Conservation (phyloP, 2,329 filamentous ascomycete species). For the Sphaerostilbella broomeana region DNA sequence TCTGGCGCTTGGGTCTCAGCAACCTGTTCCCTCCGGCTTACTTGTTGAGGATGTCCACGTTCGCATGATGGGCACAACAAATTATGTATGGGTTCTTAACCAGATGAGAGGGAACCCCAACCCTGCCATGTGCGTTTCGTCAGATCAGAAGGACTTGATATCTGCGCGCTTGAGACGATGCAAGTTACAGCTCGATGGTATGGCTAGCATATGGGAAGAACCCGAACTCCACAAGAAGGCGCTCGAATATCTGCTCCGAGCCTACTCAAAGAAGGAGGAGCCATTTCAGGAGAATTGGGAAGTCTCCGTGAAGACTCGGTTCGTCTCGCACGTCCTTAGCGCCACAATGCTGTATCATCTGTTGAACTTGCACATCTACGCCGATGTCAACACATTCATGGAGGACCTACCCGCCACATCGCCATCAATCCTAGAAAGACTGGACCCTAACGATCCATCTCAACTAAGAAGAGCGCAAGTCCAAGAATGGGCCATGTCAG, state of each 20-base stretch:
- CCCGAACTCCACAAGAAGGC: constrained; percentile 15
- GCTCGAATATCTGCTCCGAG: constrained; percentile 18
- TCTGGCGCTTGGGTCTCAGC: constrained; percentile 22
- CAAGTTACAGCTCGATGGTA: constrained; percentile 17
- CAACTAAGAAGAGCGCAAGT: constrained; percentile 15
- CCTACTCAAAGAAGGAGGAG: constrained; percentile 25
- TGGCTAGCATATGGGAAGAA: constrained; percentile 13
- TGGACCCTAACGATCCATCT: constrained; percentile 14
- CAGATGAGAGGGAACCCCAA: constrained; percentile 21
- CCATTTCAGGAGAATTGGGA: constrained; percentile 20
- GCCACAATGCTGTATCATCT: constrained; percentile 31
- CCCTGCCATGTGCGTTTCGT: constrained; percentile 8
- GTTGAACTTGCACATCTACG: constrained; percentile 29
- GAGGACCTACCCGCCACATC: constrained; percentile 18
- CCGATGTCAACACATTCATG: constrained; percentile 27
- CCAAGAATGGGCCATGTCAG: constrained; percentile 25
- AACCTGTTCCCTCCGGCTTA: constrained; percentile 21
- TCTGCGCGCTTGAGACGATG: constrained; percentile 13
- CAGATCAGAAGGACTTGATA: constrained; percentile 7
- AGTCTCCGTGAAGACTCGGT: constrained; percentile 19
- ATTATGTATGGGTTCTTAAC: constrained; percentile 26
- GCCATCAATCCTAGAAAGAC: constrained; percentile 6
- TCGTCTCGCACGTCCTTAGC: constrained; percentile 27
- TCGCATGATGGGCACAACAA: constrained; percentile 24
- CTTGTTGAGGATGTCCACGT: constrained; percentile 31